Evolutionary conservation across 805 yeast species (phyloP), one percentile per base, ranked within the genome.

Genomic region (Yarrowia deformans): DNA sequence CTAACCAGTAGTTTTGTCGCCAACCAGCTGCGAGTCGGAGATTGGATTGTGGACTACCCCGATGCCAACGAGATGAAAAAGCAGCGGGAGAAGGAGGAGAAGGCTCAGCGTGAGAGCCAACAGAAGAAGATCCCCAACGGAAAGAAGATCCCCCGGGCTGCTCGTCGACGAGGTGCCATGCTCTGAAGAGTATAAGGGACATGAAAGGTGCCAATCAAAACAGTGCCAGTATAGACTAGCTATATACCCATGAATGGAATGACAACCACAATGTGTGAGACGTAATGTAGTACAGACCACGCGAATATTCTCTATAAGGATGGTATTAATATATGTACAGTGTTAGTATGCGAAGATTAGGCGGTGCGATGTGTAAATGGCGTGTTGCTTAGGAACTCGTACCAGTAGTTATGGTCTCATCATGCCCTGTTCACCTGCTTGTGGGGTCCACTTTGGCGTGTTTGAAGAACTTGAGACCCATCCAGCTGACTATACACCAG

Each of bases 401-500:
- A n/a, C 18, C 18, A 10, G 45, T 13, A 39, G 12, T 42, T 42
- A 5, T 18, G 9, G 9, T 12, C 6, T 42, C 10, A 42, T 5
- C 16, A 8, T 7, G 12, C 16, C 2, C 23, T 18, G 34, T 7
- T 50, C 55, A 54, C 19, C 60, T 37, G 12, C 46, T 19, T 6
- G 39, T 48, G 16, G 68, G 68, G 23, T 39, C 84, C 8, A 92
- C 92, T 72, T 87, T 89, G 29, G 95, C 89, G 75, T 91, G 95
- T 69, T 92, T 81, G 78, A 91, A 91, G 69, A 90, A 79, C 77
- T 91, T 91, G 84, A 90, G 82, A 45, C 95, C 93, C 55, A 87
- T 81, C 97, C 97, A 91, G 12, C 93, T 86, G 3, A 84, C 79
- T 10, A 87, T 78, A 50, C 93, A 86, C 96, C 97, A 90, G 6